Evolutionary conservation across 495 filamentous ascomycete genomes (phyloP), one percentile per base, ranked within the genome.

Genomic region (Penicillium subrubescens): DNA sequence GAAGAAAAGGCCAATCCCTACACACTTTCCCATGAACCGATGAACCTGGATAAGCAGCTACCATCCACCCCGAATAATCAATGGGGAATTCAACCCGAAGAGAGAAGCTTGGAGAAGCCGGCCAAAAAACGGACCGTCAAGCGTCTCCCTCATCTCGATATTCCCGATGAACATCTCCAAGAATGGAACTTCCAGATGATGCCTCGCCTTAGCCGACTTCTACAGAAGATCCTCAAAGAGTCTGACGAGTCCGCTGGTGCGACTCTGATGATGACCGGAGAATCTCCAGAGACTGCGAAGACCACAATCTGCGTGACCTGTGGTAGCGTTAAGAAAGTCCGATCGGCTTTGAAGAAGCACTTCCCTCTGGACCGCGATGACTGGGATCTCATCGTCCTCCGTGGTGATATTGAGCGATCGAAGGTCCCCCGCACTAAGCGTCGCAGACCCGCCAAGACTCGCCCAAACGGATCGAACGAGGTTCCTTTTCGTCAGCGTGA

Each of bases 241-340:
- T 79, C 82, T 2, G 75, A 75, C 1, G 90, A 93, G 69, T 92
- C 90, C 3, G 90, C 90, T 25, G 88, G 90, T 60, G 89, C 90
- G 15, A 88, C 86, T 25, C 81, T 92, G 15, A 89, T 91, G 73
- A 90, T 90, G 71, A 87, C 91, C 34, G 90, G 90, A 57, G 89
- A 91, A 54, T 84, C 84, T 0, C 73, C 84, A 2, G 84, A 89
- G 55, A 83, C 81, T 15, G 88, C 89, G 7, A 86, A 83, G 64
- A 90, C 90, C 8, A 93, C 90, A 0, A 88, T 92, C 2, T 84
- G 90, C n/a, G 88, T 93, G 15, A 85, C 90, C 17, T 93, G 90
- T 67, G 86, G 83, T 0, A 92, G 89, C 23, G 89, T 90, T 4
- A 83, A 84, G 61, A 90, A 89, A 68, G 89, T 92, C 50, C 79